Conservation (phyloP, 225 moss, liverwort and hornwort species). For the Sphagnum tenellum region DNA sequence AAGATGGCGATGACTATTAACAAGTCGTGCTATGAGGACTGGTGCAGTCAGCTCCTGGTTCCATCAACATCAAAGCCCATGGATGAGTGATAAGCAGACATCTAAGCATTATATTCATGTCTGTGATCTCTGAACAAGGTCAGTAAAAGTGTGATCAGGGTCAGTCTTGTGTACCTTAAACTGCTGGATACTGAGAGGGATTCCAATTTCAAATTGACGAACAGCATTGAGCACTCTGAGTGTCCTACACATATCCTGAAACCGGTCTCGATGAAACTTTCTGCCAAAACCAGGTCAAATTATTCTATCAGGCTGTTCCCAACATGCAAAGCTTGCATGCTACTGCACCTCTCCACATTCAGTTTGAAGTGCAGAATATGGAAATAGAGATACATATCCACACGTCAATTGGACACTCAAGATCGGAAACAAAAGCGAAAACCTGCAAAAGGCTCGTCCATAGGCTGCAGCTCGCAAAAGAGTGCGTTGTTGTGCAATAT, state of each 20-base stretch:
- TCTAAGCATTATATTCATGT: no score
- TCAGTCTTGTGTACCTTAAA: constrained; percentile 34
- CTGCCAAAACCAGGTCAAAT: constrained; percentile 27
- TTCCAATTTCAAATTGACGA: constrained; percentile 87
- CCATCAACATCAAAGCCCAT: neutral
- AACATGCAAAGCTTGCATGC: no score
- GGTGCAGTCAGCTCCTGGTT: constrained; percentile 72
- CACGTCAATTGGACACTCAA: no score
- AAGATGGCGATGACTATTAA: constrained; percentile 80
- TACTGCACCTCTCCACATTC: no score
- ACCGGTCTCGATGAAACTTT: constrained; percentile 81
- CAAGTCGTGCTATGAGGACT: constrained; percentile 85
- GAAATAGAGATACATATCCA: no score
- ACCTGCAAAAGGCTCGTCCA: constrained; percentile 99
- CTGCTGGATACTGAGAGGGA: constrained; percentile 84
- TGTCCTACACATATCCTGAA: constrained; percentile 93
- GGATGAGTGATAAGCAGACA: no score
- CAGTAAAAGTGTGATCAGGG: neutral
- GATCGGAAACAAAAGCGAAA: neutral
- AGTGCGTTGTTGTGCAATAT: constrained; percentile 78
- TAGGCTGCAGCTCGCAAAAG: constrained; percentile 93
- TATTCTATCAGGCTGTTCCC: no score
- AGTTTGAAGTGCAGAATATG: no score
- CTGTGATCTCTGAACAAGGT: no score
- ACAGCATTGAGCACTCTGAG: constrained; percentile 92